A percentile compares a stretch with the other conserved stretches of the same genome.
phyloP scores from a whole-genome alignment of 148 eudicot genomes.

The Salicornia ramosissima region DNA sequence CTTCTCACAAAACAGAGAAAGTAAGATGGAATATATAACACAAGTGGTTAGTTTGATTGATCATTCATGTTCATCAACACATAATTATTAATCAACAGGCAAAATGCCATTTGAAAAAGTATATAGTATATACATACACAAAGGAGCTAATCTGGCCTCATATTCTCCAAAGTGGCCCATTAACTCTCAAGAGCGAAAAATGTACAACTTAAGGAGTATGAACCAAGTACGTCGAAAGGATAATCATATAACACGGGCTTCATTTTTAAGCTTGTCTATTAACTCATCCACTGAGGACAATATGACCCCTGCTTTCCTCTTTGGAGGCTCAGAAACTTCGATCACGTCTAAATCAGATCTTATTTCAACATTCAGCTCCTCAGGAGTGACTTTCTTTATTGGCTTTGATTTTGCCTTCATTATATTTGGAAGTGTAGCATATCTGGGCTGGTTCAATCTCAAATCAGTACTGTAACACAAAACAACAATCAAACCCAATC shows the following conservation, averaged over 20 bases:
- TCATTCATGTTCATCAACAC: no score
- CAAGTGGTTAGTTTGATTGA: no score
- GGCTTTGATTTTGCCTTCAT: conserved; percentile 90
- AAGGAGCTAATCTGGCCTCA: not conserved
- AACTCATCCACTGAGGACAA: conserved; percentile 89
- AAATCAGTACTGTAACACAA: conserved; percentile 72
- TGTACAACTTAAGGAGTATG: not conserved
- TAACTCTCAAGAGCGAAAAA: not conserved
- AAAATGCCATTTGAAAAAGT: no score
- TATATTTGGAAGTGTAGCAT: conserved; percentile 88
- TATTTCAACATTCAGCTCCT: conserved; percentile 71
- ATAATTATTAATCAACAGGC: no score
- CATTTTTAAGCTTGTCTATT: conserved; percentile 83
- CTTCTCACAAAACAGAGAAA: no score
- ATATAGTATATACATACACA: conserved; percentile 1
- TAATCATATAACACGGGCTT: conserved; percentile 73
- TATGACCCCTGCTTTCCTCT: conserved; percentile 86
- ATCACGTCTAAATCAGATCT: conserved; percentile 66
- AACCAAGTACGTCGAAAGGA: not conserved
- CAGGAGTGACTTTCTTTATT: conserved; percentile 63
- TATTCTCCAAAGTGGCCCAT: not conserved
- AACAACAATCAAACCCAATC: conserved; percentile 2
- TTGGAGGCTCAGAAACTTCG: conserved; percentile 88
- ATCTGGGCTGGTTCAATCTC: conserved; percentile 98
- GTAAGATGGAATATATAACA: no score